Base-by-base conservation (phyloP, 192 early-diverging fungal genomes). In the Backusella liffmaniae region DNA sequence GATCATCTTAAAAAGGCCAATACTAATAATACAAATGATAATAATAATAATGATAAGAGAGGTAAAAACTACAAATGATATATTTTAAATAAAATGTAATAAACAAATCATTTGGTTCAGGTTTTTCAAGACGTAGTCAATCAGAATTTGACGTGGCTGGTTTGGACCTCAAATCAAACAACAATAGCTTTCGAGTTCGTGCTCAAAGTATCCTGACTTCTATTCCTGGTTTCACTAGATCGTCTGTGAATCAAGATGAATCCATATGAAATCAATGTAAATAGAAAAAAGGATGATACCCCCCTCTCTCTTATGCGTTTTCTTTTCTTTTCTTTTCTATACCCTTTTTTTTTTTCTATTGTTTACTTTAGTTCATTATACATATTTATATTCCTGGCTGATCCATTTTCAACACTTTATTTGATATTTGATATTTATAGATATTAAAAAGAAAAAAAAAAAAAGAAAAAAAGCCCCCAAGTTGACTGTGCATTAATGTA, bases 181-280 rank as follows among this genome's bases (percentile, higher is more conserved):
- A 12, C 30, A 46, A 15, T 34, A 72, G 73, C n/a, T 68, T 80
- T 67, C 76, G 72, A 65, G 26, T 67, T 65, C 79, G 79, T 16
- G 74, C 73, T 2, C 79, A 76, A 18, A 76, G 29, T 41, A 59
- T 80, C 15, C 35, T 80, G 15, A 80, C 74, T 70, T 46, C 73
- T n/a, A 70, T 79, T 56, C 62, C 72, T 26, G 26, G 76, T 18
- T 72, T 70, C 26, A 70, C 56, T 12, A 12, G 23, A 29, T 62
- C 53, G n/a, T 59, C 56, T 62, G 26, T 62, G 23, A 10, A 10
- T 29, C 56, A 62, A 62, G 23, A 62, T 13, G 56, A 62, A 26
- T 26, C 23, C 12, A 59, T 59, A 26, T 59, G 10, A 59, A 7
- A n/a, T 18, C 6, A n/a, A 6, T 49, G 18, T 53, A 21, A 56